A percentile compares a stretch with the other conserved stretches of the same genome.
phyloP scores from a whole-genome alignment of 495 filamentous ascomycete species.

The Staphylotrichum longicolle region DNA sequence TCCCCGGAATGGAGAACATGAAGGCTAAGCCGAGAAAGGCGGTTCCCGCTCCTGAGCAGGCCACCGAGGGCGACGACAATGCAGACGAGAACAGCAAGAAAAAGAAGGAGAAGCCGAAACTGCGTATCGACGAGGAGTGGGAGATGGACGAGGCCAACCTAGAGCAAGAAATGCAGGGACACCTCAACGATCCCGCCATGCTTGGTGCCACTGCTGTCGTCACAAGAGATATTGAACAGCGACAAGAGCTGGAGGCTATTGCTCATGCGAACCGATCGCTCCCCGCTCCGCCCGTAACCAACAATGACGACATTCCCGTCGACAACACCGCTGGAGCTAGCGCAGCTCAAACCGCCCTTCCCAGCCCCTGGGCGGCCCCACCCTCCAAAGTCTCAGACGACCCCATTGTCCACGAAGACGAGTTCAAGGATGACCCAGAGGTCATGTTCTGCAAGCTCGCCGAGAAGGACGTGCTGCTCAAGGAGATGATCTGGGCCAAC shows the following conservation, averaged over 20 bases:
- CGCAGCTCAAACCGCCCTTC: background rate
- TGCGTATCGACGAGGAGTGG: constrained; percentile 49
- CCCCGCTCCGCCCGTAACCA: background rate
- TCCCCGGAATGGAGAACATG: constrained; percentile 24
- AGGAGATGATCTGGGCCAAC: constrained; percentile 90
- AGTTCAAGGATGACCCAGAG: constrained; percentile 86
- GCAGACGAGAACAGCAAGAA: background rate
- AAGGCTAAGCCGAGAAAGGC: constrained; percentile 18
- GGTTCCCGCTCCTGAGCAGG: background rate
- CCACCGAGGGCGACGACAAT: background rate
- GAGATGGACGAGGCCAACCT: constrained; percentile 47
- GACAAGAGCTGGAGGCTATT: constrained; percentile 25
- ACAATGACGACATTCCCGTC: background rate
- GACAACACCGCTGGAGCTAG: background rate
- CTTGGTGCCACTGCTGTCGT: constrained; percentile 40
- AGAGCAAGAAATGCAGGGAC: constrained; percentile 51
- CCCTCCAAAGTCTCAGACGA: constrained; percentile 39
- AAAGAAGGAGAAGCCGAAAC: constrained; percentile 22
- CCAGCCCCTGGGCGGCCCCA: constrained; percentile 9
- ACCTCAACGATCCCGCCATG: constrained; percentile 45
- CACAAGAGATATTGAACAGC: constrained; percentile 33
- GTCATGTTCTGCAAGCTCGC: constrained; percentile 72
- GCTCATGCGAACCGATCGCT: constrained; percentile 2
- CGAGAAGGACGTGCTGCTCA: constrained; percentile 66
- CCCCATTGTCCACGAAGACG: constrained; percentile 63